Base-by-base conservation (phyloP, 2,329 filamentous ascomycete genomes). In the Microascus cirrosus region DNA sequence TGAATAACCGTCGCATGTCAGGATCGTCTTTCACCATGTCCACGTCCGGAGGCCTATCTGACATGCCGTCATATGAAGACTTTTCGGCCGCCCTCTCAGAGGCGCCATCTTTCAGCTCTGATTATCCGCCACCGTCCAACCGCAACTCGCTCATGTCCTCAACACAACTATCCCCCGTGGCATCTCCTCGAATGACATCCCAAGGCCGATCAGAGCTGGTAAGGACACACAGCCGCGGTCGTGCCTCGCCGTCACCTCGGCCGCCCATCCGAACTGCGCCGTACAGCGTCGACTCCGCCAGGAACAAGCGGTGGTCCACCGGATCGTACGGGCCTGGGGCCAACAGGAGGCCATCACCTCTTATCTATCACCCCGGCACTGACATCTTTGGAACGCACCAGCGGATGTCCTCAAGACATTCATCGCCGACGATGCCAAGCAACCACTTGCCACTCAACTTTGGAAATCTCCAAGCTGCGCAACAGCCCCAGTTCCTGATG, bases 231-330 rank as follows among this genome's bases (percentile, higher is more conserved):
- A 89, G 85, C 69, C 82, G 86, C 56, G 84, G 86, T 24, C 80
- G 86, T 48, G 85, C 85, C 13, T 89, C 87, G 53, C 86, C 86
- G 42, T 88, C 86, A 35, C 86, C 87, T 24, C 80, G 86, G 52
- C 84, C 83, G 35, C 83, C 78, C 58, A 77, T 86, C 66, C 81
- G 87, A 61, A 82, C 86, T 48, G 85, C 83, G 20, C 87, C 87
- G 1, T 90, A 90, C 71, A 85, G 75, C 55, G 77, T 89, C 55
- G 86, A 90, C 53, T 80, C 77, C 56, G 77, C 76, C 53, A 80
- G 85, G 61, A 83, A 78, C 67, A 90, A 90, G 75, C 78, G 87
- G 63, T 91, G 87, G 87, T 90, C 87, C 22, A 90, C 87, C 3
- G 87, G 86, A 15, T 89, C 85, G 3, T 89, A 86, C 60, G 84